phyloP scores from a whole-genome alignment of 2,329 filamentous ascomycete genomes.

The Fusarium setosum region DNA sequence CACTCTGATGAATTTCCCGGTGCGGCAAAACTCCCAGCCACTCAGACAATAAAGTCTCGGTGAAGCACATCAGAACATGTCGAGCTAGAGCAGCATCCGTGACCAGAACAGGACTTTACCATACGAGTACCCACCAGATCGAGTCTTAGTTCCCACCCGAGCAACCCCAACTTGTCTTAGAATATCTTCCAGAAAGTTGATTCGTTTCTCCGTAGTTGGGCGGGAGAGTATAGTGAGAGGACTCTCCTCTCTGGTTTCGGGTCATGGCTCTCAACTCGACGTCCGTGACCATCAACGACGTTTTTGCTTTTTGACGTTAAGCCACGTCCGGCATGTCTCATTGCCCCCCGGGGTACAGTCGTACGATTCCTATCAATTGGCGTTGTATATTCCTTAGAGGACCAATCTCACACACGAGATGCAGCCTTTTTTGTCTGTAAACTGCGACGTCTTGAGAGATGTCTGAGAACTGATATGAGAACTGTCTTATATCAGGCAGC shows the following conservation, averaged over 20 bases:
- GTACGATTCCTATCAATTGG: constrained; percentile 15
- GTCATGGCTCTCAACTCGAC: neutral
- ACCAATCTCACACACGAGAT: constrained; percentile 3
- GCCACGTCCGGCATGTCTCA: constrained; percentile 7
- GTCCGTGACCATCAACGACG: neutral
- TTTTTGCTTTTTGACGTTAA: neutral
- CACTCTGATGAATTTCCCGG: no score
- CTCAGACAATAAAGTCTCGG: neutral
- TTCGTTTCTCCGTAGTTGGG: no score
- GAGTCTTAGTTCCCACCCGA: no score
- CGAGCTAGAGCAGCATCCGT: no score
- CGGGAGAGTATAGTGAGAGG: no score
- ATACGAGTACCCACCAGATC: neutral
- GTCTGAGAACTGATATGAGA: neutral
- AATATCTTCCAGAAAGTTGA: no score
- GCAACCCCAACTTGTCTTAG: no score
- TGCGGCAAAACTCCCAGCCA: neutral
- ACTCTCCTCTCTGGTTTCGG: no score
- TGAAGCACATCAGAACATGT: no score
- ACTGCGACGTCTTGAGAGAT: neutral
- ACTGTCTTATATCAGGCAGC: no score
- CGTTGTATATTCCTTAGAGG: neutral
- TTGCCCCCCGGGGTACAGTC: constrained; percentile 7
- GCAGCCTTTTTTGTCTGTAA: constrained; percentile 19
- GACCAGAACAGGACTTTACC: neutral